These are phyloP conservation scores for Hypomyces rosellus DNA, from an alignment of 2,329 filamentous ascomycete genomes.

Conservation along the genomic window DNA sequence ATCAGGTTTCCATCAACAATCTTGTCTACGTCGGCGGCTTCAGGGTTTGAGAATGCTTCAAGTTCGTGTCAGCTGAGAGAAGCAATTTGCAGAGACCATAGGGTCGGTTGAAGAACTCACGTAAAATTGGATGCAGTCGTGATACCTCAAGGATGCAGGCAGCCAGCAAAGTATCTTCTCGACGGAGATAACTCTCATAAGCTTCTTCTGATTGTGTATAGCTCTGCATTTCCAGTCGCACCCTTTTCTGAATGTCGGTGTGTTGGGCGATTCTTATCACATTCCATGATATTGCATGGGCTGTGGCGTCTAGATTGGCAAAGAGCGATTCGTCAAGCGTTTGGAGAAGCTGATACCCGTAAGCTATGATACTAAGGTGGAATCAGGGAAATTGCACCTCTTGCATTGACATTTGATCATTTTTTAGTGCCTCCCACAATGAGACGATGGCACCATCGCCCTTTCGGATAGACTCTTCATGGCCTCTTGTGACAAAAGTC, in stretches of 20 bases:
- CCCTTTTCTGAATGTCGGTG: neutral
- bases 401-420: neutral
- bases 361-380: neutral
- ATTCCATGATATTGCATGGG: slow-evolving; percentile 5
- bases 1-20: slow-evolving; percentile 1
- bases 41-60: slow-evolving; percentile 1
- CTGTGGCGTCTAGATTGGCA: slow-evolving; percentile 11
- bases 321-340: slow-evolving; percentile 10
- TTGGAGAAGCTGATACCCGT: slow-evolving; percentile 7
- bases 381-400: neutral
- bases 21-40: neutral
- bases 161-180: slow-evolving; percentile 4
- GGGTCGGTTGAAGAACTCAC: neutral
- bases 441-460: neutral
- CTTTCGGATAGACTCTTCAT: neutral
- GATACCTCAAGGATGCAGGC: slow-evolving; percentile 8
- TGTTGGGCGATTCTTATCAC: slow-evolving; percentile 4
- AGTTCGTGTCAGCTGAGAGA: neutral
- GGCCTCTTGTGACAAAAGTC: neutral
- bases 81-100: neutral
- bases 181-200: neutral
- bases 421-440: neutral
- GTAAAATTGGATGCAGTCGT: slow-evolving; percentile 8
- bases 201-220: neutral
- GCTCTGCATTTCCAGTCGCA: neutral